A percentile compares a stretch with the other conserved stretches of the same genome.
phyloP scores from a whole-genome alignment of 495 filamentous ascomycete genomes.

The Geoglossum glabrum region DNA sequence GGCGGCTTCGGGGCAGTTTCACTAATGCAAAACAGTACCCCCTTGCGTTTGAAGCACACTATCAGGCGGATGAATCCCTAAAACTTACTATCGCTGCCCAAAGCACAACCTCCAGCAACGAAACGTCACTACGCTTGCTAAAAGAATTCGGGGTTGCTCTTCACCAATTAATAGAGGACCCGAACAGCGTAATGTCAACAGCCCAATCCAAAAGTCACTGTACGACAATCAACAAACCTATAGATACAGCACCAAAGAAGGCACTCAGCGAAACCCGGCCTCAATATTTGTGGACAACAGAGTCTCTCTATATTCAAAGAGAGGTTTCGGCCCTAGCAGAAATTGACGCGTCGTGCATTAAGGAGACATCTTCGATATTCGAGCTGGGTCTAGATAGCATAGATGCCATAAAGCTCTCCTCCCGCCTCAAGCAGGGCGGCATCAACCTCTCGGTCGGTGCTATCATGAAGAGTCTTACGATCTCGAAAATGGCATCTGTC shows the following conservation, averaged over 20 bases:
- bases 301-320: conserved; percentile 28
- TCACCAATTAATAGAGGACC: conserved; percentile 9
- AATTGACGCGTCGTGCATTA: conserved; percentile 26
- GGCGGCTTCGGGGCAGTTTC: background rate
- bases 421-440: conserved; percentile 35
- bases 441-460: conserved; percentile 40
- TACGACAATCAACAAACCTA: background rate
- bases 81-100: conserved; percentile 34
- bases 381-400: conserved; percentile 51
- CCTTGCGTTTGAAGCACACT: conserved; percentile 49
- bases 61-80: conserved; percentile 24
- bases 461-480: conserved; percentile 48
- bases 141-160: conserved; percentile 20
- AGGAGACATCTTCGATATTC: conserved; percentile 34
- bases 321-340: conserved; percentile 42
- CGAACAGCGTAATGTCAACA: background rate
- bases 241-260: background rate
- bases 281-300: conserved; percentile 32
- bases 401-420: conserved; percentile 46
- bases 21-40: conserved; percentile 31
- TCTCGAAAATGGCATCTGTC: conserved; percentile 28
- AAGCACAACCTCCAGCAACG: conserved; percentile 16
- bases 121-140: conserved; percentile 19
- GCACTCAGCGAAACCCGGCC: background rate
- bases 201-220: background rate